Percentiles rank a stretch among this genome's conserved stretches.
Evolutionary conservation across 345 rosid genomes (phyloP).

Genomic region (Carallia brachiata): DNA sequence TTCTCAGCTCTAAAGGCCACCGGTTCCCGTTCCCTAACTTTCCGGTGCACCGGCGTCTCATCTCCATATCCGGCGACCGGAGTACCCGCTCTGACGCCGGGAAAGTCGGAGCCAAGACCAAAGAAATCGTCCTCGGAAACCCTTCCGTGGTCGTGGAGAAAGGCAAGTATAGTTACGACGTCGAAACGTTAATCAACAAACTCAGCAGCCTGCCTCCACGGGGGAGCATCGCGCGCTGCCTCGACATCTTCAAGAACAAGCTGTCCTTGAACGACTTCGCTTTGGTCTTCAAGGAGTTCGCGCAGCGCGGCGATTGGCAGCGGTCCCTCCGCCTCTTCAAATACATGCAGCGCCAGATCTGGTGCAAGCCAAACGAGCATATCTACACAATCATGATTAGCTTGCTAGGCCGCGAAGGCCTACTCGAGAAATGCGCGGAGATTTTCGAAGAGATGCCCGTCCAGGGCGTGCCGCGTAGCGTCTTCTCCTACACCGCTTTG

Average conservation of each 20-base stretch:
- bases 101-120: constrained; percentile 46
- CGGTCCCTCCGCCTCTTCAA: constrained; percentile 88
- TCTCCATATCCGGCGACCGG: constrained; percentile 33
- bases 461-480: constrained; percentile 72
- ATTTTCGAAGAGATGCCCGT: constrained; percentile 86
- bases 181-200: constrained; percentile 91
- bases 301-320: constrained; percentile 95
- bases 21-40: constrained; percentile 32
- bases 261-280: constrained; percentile 87
- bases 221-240: constrained; percentile 86
- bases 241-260: constrained; percentile 84
- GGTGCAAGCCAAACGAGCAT: constrained; percentile 98
- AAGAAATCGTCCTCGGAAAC: constrained; percentile 65
- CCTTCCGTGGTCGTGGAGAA: constrained; percentile 79
- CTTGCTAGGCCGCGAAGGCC: constrained; percentile 75
- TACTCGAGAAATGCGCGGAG: constrained; percentile 80
- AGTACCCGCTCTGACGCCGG: constrained; percentile 21
- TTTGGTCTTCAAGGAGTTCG: constrained; percentile 90
- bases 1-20: constrained; percentile 34
- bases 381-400: constrained; percentile 89
- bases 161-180: constrained; percentile 94
- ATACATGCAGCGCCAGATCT: constrained; percentile 93
- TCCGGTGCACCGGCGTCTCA: constrained; percentile 21
- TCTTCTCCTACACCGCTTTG: constrained; percentile 84
- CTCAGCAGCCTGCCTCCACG: constrained; percentile 98